phyloP scores from a whole-genome alignment of 257 asterid genomes.

The Hygrophila difformis region DNA sequence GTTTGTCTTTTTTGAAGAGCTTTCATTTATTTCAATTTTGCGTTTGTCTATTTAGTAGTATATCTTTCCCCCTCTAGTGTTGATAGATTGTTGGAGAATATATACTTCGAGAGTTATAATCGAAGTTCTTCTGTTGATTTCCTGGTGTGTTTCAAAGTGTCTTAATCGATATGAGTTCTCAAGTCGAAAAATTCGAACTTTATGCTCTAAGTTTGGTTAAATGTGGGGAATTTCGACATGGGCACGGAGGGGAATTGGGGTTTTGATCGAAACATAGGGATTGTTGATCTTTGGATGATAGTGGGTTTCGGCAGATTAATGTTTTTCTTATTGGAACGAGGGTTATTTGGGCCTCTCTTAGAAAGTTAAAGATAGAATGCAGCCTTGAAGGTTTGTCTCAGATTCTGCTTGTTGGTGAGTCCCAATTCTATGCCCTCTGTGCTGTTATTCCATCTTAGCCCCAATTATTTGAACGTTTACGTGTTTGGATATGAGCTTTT shows the following conservation, averaged over 20 bases:
- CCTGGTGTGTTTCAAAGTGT: slow-evolving; percentile 21
- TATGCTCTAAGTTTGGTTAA: slow-evolving; percentile 20
- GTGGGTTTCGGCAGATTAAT: slow-evolving; percentile 13
- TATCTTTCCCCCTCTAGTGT: not conserved
- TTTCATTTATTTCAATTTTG: not conserved
- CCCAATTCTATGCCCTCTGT: not conserved
- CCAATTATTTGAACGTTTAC: not conserved
- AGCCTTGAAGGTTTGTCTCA: slow-evolving; percentile 4
- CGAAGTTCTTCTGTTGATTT: slow-evolving; percentile 12
- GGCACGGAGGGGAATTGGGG: slow-evolving; percentile 16
- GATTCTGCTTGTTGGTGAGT: slow-evolving; percentile 15
- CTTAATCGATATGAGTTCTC: slow-evolving; percentile 21
- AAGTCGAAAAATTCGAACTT: slow-evolving; percentile 31
- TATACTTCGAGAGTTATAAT: slow-evolving; percentile 1
- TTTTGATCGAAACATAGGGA: slow-evolving; percentile 12
- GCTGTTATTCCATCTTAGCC: not conserved
- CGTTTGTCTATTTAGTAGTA: slow-evolving; percentile 1
- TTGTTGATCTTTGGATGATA: slow-evolving; percentile 12
- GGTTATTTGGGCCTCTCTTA: not conserved
- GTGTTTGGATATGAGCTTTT: slow-evolving; percentile 5
- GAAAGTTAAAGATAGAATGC: not conserved
- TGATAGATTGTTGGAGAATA: slow-evolving; percentile 1
- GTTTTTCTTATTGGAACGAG: not conserved
- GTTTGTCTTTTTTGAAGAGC: not conserved
- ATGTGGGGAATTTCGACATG: slow-evolving; percentile 15